phyloP scores from a whole-genome alignment of 2,329 filamentous ascomycete species.

The Colletotrichum cordylinicola region DNA sequence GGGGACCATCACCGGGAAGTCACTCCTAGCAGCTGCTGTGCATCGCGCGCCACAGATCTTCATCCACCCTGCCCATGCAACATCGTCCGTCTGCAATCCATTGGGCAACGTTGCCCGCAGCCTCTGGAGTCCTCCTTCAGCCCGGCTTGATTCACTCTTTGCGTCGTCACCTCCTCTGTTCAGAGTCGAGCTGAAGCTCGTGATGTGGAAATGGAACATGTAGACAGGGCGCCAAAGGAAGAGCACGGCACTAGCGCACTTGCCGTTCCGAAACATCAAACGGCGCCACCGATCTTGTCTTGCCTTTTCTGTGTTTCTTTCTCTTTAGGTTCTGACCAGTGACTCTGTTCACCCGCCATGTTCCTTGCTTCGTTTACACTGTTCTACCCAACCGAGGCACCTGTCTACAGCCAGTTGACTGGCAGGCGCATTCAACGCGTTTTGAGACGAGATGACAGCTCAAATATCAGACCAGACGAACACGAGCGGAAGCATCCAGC shows the following conservation, averaged over 20 bases:
- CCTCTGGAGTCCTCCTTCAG: neutral
- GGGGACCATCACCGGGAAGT: too few species aligned
- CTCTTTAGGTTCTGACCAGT: neutral
- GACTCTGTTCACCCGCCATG: neutral
- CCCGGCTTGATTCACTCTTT: neutral
- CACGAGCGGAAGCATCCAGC: neutral
- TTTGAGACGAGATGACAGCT: neutral
- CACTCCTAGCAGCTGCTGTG: neutral
- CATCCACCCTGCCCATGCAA: neutral
- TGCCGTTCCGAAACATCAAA: neutral
- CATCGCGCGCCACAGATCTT: neutral
- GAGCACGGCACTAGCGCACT: neutral
- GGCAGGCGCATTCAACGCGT: neutral
- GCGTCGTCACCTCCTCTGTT: neutral
- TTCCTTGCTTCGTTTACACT: neutral
- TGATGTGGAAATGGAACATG: neutral
- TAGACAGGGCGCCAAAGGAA: neutral
- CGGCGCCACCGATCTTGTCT: conserved; percentile 7
- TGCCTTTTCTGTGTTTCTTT: neutral
- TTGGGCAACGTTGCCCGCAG: neutral
- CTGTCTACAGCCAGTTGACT: neutral
- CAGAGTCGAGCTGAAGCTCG: neutral
- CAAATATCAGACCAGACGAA: neutral
- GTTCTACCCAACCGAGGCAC: neutral
- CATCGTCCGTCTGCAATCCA: neutral